These are phyloP conservation scores for Tagetes patula DNA, from an alignment of 129 eudicot species.

Conservation along the genomic window DNA sequence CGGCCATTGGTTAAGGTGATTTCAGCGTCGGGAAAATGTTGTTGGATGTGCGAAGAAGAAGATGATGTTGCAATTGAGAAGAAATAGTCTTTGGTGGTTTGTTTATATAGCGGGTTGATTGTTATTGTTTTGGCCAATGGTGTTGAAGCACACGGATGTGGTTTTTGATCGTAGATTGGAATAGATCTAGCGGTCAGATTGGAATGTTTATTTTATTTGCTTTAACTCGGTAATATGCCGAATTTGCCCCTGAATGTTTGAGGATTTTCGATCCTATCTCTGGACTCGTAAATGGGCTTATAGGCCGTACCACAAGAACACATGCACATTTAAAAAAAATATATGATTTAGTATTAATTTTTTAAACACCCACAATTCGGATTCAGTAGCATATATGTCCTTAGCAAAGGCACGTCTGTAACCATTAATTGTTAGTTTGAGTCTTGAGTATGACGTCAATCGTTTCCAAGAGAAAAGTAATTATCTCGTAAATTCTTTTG, in stretches of 20 bases:
- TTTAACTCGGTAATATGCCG: not conserved
- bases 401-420: too few species aligned
- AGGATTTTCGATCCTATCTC: too few species aligned
- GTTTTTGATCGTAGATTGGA: constrained; percentile 19
- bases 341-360: too few species aligned
- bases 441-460: too few species aligned
- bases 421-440: too few species aligned
- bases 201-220: not conserved
- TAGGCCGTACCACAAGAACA: not conserved
- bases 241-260: not conserved
- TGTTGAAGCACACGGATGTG: constrained; percentile 18
- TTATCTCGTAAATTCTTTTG: too few species aligned
- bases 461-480: too few species aligned
- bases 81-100: not conserved
- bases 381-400: too few species aligned
- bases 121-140: constrained; percentile 18
- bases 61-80: not conserved
- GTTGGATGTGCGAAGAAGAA: not conserved
- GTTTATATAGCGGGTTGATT: constrained; percentile 7
- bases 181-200: constrained; percentile 18
- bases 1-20: constrained; percentile 30
- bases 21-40: not conserved
- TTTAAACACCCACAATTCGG: too few species aligned
- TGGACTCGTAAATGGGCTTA: too few species aligned
- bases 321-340: too few species aligned